Conservation (phyloP, 495 filamentous ascomycete species). For the Lasiosphaeria ovina region DNA sequence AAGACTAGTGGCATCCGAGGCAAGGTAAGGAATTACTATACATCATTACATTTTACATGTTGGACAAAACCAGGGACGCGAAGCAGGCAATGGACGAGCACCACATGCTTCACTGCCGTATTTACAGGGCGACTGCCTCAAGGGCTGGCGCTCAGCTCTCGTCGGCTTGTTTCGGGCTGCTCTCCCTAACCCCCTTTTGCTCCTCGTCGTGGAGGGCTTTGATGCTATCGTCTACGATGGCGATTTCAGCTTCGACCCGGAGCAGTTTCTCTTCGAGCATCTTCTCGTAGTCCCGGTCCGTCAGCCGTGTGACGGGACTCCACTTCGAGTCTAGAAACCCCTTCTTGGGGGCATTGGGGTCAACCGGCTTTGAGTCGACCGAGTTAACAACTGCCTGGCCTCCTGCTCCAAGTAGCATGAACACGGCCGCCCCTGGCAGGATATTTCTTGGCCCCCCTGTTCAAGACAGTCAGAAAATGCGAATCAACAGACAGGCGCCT, state of each 20-base stretch:
- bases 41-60: no score
- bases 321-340: conserved; percentile 62
- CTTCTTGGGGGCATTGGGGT: conserved; percentile 13
- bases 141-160: background rate
- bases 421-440: conserved; percentile 38
- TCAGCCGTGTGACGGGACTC: conserved; percentile 75
- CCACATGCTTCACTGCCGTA: no score
- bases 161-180: background rate
- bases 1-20: no score
- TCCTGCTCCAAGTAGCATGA: conserved; percentile 36
- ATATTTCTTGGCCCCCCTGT: conserved; percentile 44
- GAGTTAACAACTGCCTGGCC: conserved; percentile 33
- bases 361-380: conserved; percentile 1
- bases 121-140: no score
- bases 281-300: conserved; percentile 73
- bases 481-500: background rate
- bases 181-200: background rate
- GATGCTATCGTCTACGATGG: conserved; percentile 82
- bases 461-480: conserved; percentile 17
- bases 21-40: no score
- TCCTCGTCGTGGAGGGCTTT: conserved; percentile 46
- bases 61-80: no score
- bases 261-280: conserved; percentile 77
- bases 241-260: conserved; percentile 77
- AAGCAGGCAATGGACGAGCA: no score